Evolutionary conservation across 208 protist genomes (phyloP).

Genomic region (Entamoeba invadens): DNA sequence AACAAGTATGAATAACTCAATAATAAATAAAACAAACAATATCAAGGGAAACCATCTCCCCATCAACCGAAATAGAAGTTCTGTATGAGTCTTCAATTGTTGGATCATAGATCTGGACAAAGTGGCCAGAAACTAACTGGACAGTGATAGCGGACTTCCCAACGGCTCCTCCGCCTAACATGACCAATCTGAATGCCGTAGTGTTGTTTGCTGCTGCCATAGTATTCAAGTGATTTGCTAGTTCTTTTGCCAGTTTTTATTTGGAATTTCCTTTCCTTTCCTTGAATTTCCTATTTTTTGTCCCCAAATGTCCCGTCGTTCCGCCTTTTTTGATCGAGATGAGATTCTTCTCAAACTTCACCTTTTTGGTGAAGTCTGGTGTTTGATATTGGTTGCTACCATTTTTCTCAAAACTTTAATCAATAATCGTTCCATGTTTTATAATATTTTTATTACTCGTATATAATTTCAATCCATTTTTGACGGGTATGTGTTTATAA

Average conservation of each 20-base stretch:
- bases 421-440: too few relatives aligned
- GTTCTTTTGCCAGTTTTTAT: background rate
- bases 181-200: background rate
- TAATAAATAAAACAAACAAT: conserved; percentile 61
- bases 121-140: too few relatives aligned
- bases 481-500: too few relatives aligned
- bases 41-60: conserved; percentile 34
- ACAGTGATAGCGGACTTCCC: background rate
- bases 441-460: too few relatives aligned
- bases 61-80: background rate
- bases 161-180: background rate
- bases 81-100: background rate
- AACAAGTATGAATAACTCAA: too few relatives aligned
- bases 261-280: background rate
- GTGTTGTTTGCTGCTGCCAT: background rate
- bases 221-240: background rate
- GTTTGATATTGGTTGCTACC: too few relatives aligned
- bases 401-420: too few relatives aligned
- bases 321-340: background rate
- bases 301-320: background rate
- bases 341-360: background rate
- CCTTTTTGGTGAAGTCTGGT: too few relatives aligned
- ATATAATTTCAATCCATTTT: too few relatives aligned
- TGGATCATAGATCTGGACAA: background rate
- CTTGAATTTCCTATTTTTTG: background rate